Evolutionary conservation across 2,329 filamentous ascomycete genomes (phyloP).

Genomic region (Sclerotinia trifoliorum): DNA sequence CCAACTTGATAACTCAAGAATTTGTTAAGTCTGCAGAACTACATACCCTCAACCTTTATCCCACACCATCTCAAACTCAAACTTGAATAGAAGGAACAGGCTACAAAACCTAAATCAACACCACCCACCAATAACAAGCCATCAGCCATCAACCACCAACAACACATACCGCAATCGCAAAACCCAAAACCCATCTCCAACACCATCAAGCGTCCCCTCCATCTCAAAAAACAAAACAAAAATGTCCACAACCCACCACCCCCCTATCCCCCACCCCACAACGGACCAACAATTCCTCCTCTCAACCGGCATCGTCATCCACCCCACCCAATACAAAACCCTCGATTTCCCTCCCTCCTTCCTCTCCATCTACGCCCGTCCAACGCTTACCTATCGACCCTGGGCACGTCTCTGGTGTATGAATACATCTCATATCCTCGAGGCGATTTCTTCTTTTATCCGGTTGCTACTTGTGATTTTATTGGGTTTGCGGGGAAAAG

Average conservation of each 20-base stretch:
- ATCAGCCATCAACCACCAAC: no score
- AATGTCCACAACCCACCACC: constrained; percentile 1
- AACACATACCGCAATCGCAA: no score
- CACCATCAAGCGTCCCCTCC: no score
- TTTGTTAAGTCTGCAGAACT: background rate
- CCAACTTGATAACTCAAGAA: background rate
- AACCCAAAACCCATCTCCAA: no score
- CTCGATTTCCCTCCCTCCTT: background rate
- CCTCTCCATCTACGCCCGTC: background rate
- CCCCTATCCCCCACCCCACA: background rate
- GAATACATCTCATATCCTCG: background rate
- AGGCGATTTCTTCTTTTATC: background rate
- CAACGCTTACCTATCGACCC: background rate
- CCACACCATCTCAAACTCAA: background rate
- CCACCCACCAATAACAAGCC: no score
- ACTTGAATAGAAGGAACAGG: no score
- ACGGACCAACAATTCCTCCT: constrained; percentile 1
- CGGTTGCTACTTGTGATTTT: background rate
- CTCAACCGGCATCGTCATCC: background rate
- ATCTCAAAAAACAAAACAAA: background rate
- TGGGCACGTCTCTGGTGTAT: constrained; percentile 5
- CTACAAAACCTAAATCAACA: background rate
- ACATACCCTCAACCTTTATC: background rate
- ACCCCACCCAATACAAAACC: background rate
- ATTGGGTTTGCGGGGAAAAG: background rate